Evolutionary conservation across 805 yeast species (phyloP).

Genomic region (Candida cerambycidarum): DNA sequence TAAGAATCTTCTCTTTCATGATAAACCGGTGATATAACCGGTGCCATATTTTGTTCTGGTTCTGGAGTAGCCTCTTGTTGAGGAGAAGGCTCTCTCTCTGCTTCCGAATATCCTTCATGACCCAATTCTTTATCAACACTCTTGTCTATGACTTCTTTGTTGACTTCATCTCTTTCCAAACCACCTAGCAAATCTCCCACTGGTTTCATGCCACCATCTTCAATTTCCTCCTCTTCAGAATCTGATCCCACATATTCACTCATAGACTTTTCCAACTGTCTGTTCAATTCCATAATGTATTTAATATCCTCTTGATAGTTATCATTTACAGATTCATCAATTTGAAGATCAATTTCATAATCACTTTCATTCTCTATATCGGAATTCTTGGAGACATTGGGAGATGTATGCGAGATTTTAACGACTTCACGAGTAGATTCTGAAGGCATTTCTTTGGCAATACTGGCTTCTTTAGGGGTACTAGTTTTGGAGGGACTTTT

Average conservation of each 20-base stretch:
- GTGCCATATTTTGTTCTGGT: background rate
- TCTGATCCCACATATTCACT: conserved; percentile 5
- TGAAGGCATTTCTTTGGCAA: too few relatives aligned
- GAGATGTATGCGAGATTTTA: too few relatives aligned
- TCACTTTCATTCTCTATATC: conserved; percentile 1
- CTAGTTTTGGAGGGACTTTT: too few relatives aligned
- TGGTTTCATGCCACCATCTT: background rate
- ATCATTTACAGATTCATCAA: conserved; percentile 1
- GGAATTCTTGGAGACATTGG: too few relatives aligned
- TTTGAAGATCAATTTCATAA: conserved; percentile 2
- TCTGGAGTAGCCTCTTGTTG: background rate
- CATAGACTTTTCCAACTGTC: conserved; percentile 11
- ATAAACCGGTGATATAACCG: conserved; percentile 4
- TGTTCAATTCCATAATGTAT: conserved; percentile 12
- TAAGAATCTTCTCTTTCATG: conserved; percentile 8
- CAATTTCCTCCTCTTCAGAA: background rate
- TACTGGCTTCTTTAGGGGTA: too few relatives aligned
- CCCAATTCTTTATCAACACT: too few relatives aligned
- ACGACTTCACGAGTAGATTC: too few relatives aligned
- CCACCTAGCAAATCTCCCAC: background rate
- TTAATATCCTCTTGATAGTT: conserved; percentile 11
- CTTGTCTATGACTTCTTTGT: background rate
- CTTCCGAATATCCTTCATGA: too few relatives aligned
- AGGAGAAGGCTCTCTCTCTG: background rate
- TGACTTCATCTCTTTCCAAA: background rate